Percentiles rank a stretch among this genome's conserved stretches.
These are phyloP conservation scores for Verticillium alfalfae DNA, from an alignment of 2,329 filamentous ascomycete species.

Conservation along the genomic window DNA sequence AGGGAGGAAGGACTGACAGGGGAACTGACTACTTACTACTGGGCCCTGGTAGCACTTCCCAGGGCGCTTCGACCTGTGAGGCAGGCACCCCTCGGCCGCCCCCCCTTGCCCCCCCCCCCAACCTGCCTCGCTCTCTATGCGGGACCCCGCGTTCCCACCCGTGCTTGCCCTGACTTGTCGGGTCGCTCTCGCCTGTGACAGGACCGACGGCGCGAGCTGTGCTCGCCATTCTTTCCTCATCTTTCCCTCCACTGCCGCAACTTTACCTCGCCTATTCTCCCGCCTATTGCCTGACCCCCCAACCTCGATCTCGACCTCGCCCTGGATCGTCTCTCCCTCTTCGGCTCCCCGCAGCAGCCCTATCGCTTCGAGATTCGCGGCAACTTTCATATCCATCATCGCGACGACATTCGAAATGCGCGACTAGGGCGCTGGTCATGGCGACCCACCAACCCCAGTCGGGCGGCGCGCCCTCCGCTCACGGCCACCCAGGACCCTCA, in stretches of 20 bases:
- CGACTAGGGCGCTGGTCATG: background rate
- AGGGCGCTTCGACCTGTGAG: background rate
- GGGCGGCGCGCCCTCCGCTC: background rate
- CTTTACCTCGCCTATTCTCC: background rate
- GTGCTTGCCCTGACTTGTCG: background rate
- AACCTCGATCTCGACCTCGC: background rate
- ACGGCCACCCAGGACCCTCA: background rate
- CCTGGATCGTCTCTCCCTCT: background rate
- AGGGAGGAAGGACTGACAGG: background rate
- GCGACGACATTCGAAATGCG: background rate
- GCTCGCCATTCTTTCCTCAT: background rate
- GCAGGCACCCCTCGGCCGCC: background rate
- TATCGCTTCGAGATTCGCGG: background rate
- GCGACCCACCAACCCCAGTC: conserved; percentile 1
- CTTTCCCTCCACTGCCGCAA: background rate
- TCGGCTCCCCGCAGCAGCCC: background rate
- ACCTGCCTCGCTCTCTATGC: background rate
- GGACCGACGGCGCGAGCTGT: background rate
- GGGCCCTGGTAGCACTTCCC: background rate
- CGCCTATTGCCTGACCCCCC: background rate
- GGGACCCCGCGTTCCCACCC: background rate
- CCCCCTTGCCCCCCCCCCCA: too few relatives aligned
- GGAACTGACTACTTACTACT: background rate
- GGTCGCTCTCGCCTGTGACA: background rate
- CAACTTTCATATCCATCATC: background rate